Evolutionary conservation across 495 filamentous ascomycete species (phyloP), one percentile per base, ranked within the genome.

Genomic region (Trypethelium eluteriae): DNA sequence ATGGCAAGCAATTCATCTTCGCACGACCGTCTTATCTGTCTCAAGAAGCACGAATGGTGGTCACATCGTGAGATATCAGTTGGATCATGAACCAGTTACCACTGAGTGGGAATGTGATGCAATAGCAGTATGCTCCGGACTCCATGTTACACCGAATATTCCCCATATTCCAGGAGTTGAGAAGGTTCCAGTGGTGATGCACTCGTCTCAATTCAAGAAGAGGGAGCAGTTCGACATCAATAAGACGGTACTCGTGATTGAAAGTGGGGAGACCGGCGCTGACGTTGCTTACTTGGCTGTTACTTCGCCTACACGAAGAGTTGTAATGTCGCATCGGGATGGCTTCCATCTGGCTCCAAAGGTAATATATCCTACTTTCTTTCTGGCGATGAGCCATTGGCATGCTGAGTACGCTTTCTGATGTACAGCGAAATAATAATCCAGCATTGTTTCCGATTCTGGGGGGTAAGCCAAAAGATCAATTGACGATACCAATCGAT

Each of bases 131-230:
- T 80, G 77, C 65, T 76, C 74, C 3, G 78, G 77, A 1, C 68
- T 79, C 1, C 77, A 78, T 44, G 71, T 76, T 14, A 66, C 56
- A 5, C 76, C 76, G 9, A 74, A 77, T 41, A 71, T 76, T 4
- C 77, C 78, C 3, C 11, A 67, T 14, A 68, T 79, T 32, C 49
- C 66, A 0, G 78, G 78, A 6, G 66, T 78, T 10, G 72, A 77
- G 63, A 68, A 74, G 3, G 68, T 79, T 0, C 73, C 76, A 4
- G 61, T 68, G 12, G 70, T 73, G 2, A 65, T 79, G 35, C 76
- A 80, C 66, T 79, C 78, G 1, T 74, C 74, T 1, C 63, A 80
- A 44, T 78, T 79, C 69, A 79, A 80, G 67, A 62, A 56, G 10
- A 73, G 74, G 47, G 61, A 67, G 12, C 71, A 79, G 39, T 78